Evolutionary conservation across 768 basidiomycete genomes (phyloP), one percentile per base, ranked within the genome.

Genomic region (Macrolepiota dolichaula): DNA sequence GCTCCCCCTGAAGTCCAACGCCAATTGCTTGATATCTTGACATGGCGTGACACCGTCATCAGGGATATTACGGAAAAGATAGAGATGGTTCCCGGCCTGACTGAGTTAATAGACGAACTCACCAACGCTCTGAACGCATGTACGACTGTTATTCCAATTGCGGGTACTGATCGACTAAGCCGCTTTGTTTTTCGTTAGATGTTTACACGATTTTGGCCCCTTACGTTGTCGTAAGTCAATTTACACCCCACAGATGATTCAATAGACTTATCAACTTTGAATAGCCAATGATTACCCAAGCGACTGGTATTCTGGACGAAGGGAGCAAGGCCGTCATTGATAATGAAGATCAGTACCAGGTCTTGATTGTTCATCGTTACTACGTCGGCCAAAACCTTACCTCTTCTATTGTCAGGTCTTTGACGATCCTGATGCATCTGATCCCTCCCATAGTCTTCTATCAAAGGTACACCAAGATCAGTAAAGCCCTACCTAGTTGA

Each of bases 381-480:
- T 9, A 9, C 24, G 12, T 24, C 10, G 42, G 42, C 40, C 22
- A 13, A 7, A 49, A 5, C 11, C 47, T 49, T 9, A 49, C 4
- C 15, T 17, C 24, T 49, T 49, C 27, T 17, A 54, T 10, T 51
- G n/a, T 35, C 61, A 84, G 82, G 86, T 89, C 19, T 91, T 89
- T 72, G 76, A 87, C 66, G 80, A 88, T 66, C 80, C 83, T 4
- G 70, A 81, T 63, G 87, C 88, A 11, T 86, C 85, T 13, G 88
- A 91, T 67, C 89, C 89, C 3, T 86, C 88, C 0, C 89, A 91
- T 71, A 88, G 85, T 71, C 73, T 88, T 64, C 75, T 90, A 52
- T 87, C 87, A 40, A 90, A 89, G 77, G 86, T 85, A 32, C 29
- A 7, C 29, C 35, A 17, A 22, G 24, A 4, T 11, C 22, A 13